Base-by-base conservation (phyloP, 2,329 filamentous ascomycete species). In the Xylariaceae sp. region DNA sequence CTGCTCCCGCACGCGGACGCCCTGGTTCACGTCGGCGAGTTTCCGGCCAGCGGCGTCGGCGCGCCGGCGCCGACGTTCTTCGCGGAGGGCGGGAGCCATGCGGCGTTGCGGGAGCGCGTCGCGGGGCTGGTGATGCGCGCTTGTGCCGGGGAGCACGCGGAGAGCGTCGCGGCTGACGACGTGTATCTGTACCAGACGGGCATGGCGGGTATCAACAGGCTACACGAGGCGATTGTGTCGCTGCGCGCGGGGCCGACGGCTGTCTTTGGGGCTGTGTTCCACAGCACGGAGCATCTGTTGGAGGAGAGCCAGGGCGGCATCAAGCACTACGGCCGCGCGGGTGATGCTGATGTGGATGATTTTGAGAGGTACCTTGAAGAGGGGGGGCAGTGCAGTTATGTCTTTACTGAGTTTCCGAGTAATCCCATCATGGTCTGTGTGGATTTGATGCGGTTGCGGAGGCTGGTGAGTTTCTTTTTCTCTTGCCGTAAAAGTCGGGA, bases 181-280 rank as follows among this genome's bases (percentile, higher is more conserved):
- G 74, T 85, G 1, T 82, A 74, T 43, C 68, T 85, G 16, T 83
- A 79, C 60, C 74, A 76, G 4, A 78, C 78, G 0, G 81, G 81
- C 21, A 84, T 84, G 81, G 75, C 75, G 0, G 73, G 76, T 21
- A 75, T 85, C 9, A 79, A 75, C 49, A 67, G 73, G 20, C 55
- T 73, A 1, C 76, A 77, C 29, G 69, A 70, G 33, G 67, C 71
- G 2, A 61, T 82, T 8, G 54, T 69, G 2, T 60, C 65, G 21
- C 60, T 71, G 24, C 68, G 72, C 1, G 65, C 70, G 0, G 64
- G 70, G 2, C 71, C 68, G 27, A 69, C 73, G 4, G 72, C 77
- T 6, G 67, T 79, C 10, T 71, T 84, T 21, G 81, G 81, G 6
- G 67, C 79, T n/a, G 67, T 78, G 2, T 84, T 83, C 60, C 74